Base-by-base conservation (phyloP, 495 filamentous ascomycete genomes). In the Entonaema liquescens region DNA sequence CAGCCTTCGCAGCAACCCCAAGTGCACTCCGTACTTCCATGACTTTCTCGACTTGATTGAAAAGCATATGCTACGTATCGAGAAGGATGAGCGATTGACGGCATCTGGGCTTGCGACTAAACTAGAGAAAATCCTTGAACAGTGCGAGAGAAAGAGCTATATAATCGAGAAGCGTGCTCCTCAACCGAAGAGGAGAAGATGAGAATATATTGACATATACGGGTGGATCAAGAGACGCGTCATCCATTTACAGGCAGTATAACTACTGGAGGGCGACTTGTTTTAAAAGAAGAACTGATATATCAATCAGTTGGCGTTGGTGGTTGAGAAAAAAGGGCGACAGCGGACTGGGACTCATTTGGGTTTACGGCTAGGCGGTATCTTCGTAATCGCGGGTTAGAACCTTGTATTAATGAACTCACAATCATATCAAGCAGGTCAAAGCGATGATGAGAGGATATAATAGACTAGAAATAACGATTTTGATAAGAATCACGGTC, bases 11-110 rank as follows among this genome's bases (percentile, higher is more conserved):
- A 11, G 8, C 0, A 12, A 53, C 12, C 60, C 42, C 2, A 60
- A 56, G 21, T 70, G 60, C 28, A 31, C 67, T 0, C 17, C 13
- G 9, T 70, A 64, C 21, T 56, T 70, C 5, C 11, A 33, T 2
- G 29, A 50, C 0, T 64, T 70, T 6, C 54, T 70, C 21, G 13
- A 26, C 6, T 40, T 65, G 11, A 70, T 70, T 17, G 67, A 65
- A 17, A 0, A 36, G 0, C 5, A 5, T 0, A 70, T 70, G 67
- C 19, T 70, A 5, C 38, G 35, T 17, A 70, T 70, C 11, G 47
- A 38, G 25, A 12, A 5, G 3, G 47, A 29, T 1, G 5, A 19
- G 6, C 67, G 67, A 2, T 26, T 44, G 11, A 6, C 55, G 49
- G 67, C 67, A 8, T 17, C 55, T n/a, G n/a, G 65, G 5, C 44